Evolutionary conservation across 148 eudicot species (phyloP).

Genomic region (Nepenthes mirabilis): DNA sequence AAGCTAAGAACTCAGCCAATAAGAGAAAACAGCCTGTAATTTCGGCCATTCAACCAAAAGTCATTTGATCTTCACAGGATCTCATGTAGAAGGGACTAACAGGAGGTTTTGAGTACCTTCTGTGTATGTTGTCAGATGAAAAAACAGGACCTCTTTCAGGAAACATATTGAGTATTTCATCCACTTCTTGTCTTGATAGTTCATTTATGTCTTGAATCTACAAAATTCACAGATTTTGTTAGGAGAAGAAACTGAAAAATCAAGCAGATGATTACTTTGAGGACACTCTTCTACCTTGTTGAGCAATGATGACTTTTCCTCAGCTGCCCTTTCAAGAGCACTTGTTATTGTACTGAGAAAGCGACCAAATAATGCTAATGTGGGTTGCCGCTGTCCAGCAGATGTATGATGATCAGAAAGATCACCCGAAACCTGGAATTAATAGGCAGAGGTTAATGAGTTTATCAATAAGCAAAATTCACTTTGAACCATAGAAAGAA

Average conservation of each 20-base stretch:
- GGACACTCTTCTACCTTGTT: conserved; percentile 45
- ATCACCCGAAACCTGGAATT: conserved; percentile 47
- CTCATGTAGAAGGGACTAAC: neutral
- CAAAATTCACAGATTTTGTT: conserved; percentile 6
- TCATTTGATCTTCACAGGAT: neutral
- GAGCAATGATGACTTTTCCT: conserved; percentile 70
- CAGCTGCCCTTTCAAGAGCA: conserved; percentile 76
- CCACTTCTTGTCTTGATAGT: conserved; percentile 93
- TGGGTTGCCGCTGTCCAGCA: conserved; percentile 60
- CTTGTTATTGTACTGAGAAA: conserved; percentile 49
- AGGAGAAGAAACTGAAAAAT: conserved; percentile 4
- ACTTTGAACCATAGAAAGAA: no score
- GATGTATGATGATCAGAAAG: conserved; percentile 29
- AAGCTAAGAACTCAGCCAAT: no score
- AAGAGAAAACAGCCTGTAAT: neutral
- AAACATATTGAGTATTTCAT: conserved; percentile 59
- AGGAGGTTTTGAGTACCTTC: conserved; percentile 38
- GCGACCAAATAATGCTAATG: conserved; percentile 42
- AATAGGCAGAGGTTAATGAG: neutral
- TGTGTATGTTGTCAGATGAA: conserved; percentile 70
- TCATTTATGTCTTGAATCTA: conserved; percentile 95
- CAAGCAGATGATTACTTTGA: neutral
- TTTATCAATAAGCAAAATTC: neutral
- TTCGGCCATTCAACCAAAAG: neutral
- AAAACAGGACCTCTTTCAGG: conserved; percentile 40